phyloP scores from a whole-genome alignment of 768 basidiomycete genomes.

The Calocybe cyanea region DNA sequence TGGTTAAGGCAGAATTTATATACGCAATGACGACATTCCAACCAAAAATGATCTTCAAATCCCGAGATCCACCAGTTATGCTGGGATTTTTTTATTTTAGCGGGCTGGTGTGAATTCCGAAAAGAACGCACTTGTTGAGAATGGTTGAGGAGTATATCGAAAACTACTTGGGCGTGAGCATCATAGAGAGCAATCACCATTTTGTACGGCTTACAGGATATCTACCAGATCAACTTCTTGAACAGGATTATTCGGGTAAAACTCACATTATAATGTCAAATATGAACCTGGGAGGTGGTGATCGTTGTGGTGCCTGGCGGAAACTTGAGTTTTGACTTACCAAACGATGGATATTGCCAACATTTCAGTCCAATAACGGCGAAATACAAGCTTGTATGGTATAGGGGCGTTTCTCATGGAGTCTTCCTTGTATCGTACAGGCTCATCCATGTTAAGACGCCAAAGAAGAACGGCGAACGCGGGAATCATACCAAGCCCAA shows the following conservation, averaged over 20 bases:
- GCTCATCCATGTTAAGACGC: conserved; percentile 82
- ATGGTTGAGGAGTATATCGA: conserved; percentile 70
- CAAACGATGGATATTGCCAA: conserved; percentile 72
- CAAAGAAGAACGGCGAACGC: conserved; percentile 76
- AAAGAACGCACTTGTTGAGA: conserved; percentile 49
- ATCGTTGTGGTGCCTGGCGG: no score
- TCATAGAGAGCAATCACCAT: no score
- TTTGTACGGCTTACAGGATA: neutral
- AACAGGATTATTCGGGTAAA: no score
- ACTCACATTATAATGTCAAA: conserved; percentile 76
- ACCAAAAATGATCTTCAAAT: conserved; percentile 65
- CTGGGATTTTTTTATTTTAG: conserved; percentile 30
- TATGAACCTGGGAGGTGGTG: conserved; percentile 46
- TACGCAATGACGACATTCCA: conserved; percentile 85
- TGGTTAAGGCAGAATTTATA: conserved; percentile 16
- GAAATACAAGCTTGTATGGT: conserved; percentile 75
- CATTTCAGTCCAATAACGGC: conserved; percentile 72
- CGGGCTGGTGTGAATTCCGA: no score
- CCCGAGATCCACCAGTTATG: conserved; percentile 49
- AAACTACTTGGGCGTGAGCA: neutral
- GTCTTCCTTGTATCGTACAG: conserved; percentile 66
- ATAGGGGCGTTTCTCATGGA: conserved; percentile 72
- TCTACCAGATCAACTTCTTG: no score
- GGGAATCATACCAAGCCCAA: conserved; percentile 79
- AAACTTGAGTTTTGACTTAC: conserved; percentile 34